Evolutionary conservation across 2,329 filamentous ascomycete species (phyloP), one percentile per base, ranked within the genome.

Genomic region (Macrophomina pseudophaseolina): DNA sequence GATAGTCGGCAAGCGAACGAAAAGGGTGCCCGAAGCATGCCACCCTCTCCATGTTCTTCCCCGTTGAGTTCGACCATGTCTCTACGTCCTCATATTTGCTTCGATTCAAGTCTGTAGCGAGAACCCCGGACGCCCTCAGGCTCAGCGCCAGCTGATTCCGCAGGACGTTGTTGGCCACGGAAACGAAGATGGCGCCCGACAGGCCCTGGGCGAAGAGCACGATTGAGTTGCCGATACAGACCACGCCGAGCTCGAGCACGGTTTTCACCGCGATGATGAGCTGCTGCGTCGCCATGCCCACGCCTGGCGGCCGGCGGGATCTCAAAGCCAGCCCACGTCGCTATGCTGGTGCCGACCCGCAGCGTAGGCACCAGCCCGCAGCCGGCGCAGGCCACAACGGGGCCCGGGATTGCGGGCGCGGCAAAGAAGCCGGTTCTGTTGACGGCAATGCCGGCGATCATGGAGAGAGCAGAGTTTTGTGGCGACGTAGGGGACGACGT

Each of bases 221-320:
- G 46, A 82, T 75, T 7, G 81, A 78, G 1, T 80, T 82, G 33
- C 80, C 82, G 33, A 81, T 80, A 7, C 82, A 74, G 9, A 83
- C 72, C 69, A 84, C 82, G 2, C 71, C 71, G 6, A 71, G 71
- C 1, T 80, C 76, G 0, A 84, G 76, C 0, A 76, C 78, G 2
- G 80, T 56, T 44, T 70, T 67, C 6, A 64, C 65, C 2, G 65
- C 65, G 40, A 72, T 68, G 28, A 66, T 52, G 12, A 71, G 48
- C 9, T 69, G 53, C 40, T 70, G 70, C 18, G 72, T 65, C 33
- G 64, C 66, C 11, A 66, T n/a, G 2, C 71, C 71, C 11, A 69
- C 46, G 23, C 70, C 71, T 16, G n/a, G 76, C 44, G 7, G 70
- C 71, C 8, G 65, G 48, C 14, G 72, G 42, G 35, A 74, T 46